Percentiles rank a stretch among this genome's conserved stretches.
Conservation (phyloP, 306 rosid genomes). For the Ceratonia siliqua region DNA sequence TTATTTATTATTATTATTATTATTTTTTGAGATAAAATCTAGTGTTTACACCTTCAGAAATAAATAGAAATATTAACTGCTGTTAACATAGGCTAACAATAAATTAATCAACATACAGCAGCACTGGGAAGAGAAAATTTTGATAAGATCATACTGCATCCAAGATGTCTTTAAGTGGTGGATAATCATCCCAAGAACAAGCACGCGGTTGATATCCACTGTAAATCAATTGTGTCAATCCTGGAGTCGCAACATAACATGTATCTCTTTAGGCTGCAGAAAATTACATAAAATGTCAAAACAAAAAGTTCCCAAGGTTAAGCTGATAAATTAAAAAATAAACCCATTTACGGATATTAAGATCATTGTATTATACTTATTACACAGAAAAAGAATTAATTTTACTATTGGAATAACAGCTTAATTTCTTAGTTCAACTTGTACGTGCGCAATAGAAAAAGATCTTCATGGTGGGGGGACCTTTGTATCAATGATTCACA, state of each 20-base stretch:
- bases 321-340: not conserved
- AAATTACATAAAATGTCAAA: not conserved
- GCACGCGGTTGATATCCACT: constrained; percentile 82
- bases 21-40: no score
- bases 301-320: not conserved
- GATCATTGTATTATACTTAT: not conserved
- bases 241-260: constrained; percentile 79
- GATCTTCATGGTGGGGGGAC: not conserved
- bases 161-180: constrained; percentile 66
- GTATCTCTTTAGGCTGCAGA: constrained; percentile 85
- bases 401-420: not conserved
- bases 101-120: constrained; percentile 7
- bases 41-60: constrained; percentile 63
- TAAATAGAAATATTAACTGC: constrained; percentile 10
- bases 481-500: not conserved
- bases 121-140: constrained; percentile 15
- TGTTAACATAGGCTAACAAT: not conserved
- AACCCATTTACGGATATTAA: not conserved
- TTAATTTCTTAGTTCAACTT: not conserved
- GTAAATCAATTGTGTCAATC: constrained; percentile 66
- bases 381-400: not conserved
- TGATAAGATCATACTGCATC: constrained; percentile 56
- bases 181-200: constrained; percentile 80
- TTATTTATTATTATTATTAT: no score
- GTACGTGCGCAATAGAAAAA: not conserved